Evolutionary conservation across 2,329 filamentous ascomycete species (phyloP), one percentile per base, ranked within the genome.

Genomic region (Neurospora sp.): DNA sequence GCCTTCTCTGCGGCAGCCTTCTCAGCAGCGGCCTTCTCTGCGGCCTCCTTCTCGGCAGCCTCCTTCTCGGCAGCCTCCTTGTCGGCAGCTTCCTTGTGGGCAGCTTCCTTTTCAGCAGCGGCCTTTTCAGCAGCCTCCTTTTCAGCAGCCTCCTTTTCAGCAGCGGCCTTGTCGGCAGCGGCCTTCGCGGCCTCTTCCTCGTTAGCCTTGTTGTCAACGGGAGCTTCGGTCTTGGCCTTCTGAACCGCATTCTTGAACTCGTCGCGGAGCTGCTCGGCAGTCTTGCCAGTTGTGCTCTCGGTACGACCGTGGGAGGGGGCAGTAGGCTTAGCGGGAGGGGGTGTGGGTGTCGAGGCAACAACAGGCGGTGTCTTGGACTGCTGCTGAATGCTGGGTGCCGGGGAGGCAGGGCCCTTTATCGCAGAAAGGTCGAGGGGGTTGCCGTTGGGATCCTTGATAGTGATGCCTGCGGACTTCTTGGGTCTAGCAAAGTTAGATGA

Each of bases 391-490:
- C 83, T 82, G 0, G 87, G 83, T 3, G 85, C 84, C 6, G 88
- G 86, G 1, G 88, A 87, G 1, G 84, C 81, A 3, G 87, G 86
- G 0, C 86, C 79, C 78, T 88, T 88, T 72, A 87, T 69, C 8
- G 81, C 87, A 78, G 83, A 92, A 82, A 84, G 86, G 75, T 93
- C 89, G 12, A 97, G 83, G 38, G 89, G 87, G 77, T 96, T 92
- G 72, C 93, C 94, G 69, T 90, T 86, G 38, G 90, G 86, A 76
- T 93, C 92, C 84, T 93, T 96, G 83, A 97, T 97, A 67, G 89
- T 85, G 74, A 97, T 91, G 1, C 91, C 89, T 66, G 89, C 89
- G 80, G 88, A 93, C 84, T 91, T 92, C 78, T 84, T 84, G 23
- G 82, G 83, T 75, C 84, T 87, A 78, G 82, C 78, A 70, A 86